Conservation (phyloP, 768 basidiomycete species). For the Hydnum rufescens region DNA sequence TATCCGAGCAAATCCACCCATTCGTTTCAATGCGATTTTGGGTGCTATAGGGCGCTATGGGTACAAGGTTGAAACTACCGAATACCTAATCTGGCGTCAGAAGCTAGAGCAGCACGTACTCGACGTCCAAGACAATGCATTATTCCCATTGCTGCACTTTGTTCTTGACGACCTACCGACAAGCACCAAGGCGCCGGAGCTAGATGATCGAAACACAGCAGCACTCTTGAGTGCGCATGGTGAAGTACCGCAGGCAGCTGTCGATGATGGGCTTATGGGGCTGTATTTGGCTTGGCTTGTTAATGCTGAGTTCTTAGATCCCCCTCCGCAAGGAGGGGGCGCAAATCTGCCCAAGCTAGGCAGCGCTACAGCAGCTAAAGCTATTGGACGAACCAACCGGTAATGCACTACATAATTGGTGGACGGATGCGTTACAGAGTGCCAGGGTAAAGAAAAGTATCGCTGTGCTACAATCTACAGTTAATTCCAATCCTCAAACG, state of each 20-base stretch:
- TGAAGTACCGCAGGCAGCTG: constrained; percentile 27
- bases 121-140: constrained; percentile 84
- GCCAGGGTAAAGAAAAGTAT: too few species aligned
- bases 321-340: constrained; percentile 22
- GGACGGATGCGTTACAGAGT: too few species aligned
- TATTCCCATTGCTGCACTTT: constrained; percentile 93
- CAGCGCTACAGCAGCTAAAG: constrained; percentile 27
- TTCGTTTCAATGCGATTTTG: constrained; percentile 78
- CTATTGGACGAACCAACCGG: constrained; percentile 35
- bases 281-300: constrained; percentile 86
- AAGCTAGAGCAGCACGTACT: constrained; percentile 90
- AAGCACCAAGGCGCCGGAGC: constrained; percentile 79
- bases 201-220: constrained; percentile 74
- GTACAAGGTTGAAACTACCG: constrained; percentile 54
- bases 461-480: too few species aligned
- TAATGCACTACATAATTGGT: too few species aligned
- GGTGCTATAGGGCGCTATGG: constrained; percentile 58
- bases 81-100: constrained; percentile 83
- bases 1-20: constrained; percentile 66
- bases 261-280: constrained; percentile 60
- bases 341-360: constrained; percentile 24
- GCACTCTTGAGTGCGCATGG: constrained; percentile 32
- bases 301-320: constrained; percentile 55
- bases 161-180: constrained; percentile 95
- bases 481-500: too few species aligned